Conservation (phyloP, 768 basidiomycete species). For the Leccinum pellstonianum region DNA sequence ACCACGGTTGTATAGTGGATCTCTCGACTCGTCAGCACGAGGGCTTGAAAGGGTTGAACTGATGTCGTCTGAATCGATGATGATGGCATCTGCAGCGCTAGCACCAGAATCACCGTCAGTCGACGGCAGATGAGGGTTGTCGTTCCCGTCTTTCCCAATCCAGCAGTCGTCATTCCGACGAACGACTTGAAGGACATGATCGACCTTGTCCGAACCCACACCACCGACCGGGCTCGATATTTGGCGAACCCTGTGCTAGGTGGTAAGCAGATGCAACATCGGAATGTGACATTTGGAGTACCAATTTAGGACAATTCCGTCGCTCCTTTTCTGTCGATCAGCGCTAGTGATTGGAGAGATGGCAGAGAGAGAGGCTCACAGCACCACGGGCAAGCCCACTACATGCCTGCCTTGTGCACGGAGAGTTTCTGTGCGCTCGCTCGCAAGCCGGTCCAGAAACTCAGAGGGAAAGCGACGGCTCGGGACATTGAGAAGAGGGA, state of each 20-base stretch:
- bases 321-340: constrained; percentile 22
- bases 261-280: constrained; percentile 9
- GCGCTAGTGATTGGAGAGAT: not conserved
- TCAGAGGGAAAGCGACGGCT: constrained; percentile 8
- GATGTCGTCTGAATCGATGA: constrained; percentile 20
- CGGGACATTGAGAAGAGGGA: constrained; percentile 14
- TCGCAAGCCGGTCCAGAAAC: constrained; percentile 14
- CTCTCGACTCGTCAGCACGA: constrained; percentile 1
- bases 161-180: not conserved
- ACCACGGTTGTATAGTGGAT: not conserved
- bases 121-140: not conserved
- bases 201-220: not conserved
- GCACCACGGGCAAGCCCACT: constrained; percentile 24
- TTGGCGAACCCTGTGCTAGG: constrained; percentile 17
- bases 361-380: constrained; percentile 20
- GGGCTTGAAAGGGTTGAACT: not conserved
- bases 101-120: constrained; percentile 9
- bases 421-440: constrained; percentile 21
- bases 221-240: not conserved
- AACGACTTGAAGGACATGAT: not conserved
- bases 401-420: constrained; percentile 22
- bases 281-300: constrained; percentile 6
- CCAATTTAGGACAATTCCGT: constrained; percentile 33
- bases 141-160: not conserved
- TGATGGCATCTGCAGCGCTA: constrained; percentile 21